A percentile compares a stretch with the other conserved stretches of the same genome.
phyloP scores from a whole-genome alignment of 495 filamentous ascomycete genomes.

The Letharia columbiana region DNA sequence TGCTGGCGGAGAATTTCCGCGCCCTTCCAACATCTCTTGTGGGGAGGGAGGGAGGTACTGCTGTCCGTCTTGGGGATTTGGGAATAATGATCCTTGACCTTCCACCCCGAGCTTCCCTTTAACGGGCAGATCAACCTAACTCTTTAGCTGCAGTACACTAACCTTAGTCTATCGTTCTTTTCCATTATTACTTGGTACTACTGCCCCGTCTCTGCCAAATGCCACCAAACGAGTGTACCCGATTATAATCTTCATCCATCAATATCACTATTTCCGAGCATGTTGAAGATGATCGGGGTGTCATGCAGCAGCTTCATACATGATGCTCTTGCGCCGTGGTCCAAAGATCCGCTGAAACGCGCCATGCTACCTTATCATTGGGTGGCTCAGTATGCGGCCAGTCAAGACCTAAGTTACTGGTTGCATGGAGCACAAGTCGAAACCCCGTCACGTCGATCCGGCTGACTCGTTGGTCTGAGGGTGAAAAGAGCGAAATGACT shows the following conservation, averaged over 20 bases:
- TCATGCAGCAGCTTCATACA: neutral
- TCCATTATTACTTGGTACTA: neutral
- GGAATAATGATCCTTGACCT: neutral
- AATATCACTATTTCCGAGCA: too few relatives aligned
- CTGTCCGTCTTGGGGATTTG: too few relatives aligned
- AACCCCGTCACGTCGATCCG: neutral
- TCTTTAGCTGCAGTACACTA: neutral
- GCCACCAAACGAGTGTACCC: too few relatives aligned
- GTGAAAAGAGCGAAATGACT: neutral
- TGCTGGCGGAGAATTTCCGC: neutral
- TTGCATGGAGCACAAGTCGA: neutral
- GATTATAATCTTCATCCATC: too few relatives aligned
- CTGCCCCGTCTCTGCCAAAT: too few relatives aligned
- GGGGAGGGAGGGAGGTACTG: too few relatives aligned
- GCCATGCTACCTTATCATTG: neutral
- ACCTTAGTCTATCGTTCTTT: neutral
- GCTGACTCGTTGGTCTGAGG: constrained; percentile 1
- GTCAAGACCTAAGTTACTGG: neutral
- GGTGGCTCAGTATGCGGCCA: neutral
- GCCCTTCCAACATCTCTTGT: neutral
- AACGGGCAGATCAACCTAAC: neutral
- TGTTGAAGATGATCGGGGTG: neutral
- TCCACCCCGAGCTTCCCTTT: neutral
- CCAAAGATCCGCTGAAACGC: neutral
- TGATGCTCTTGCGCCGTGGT: neutral